These are phyloP conservation scores for Gossypium laxum DNA, from an alignment of 441 rosid species.

Conservation along the genomic window DNA sequence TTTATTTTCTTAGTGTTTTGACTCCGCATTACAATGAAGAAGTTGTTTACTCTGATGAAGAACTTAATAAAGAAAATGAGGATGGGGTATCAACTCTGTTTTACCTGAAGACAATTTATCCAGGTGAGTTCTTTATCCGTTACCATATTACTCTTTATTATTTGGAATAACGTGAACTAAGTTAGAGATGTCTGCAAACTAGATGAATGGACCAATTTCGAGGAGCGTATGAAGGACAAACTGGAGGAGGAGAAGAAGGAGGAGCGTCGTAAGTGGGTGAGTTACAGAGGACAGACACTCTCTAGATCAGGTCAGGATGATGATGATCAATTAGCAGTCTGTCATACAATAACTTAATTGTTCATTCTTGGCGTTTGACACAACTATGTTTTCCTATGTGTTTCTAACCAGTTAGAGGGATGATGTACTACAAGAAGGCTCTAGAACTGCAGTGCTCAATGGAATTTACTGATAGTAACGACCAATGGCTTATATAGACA, in stretches of 20 bases:
- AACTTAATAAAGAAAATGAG: conserved; percentile 75
- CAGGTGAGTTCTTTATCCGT: conserved; percentile 43
- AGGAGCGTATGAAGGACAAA: conserved; percentile 38
- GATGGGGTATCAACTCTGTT: conserved; percentile 80
- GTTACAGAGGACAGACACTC: conserved; percentile 89
- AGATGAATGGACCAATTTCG: conserved; percentile 91
- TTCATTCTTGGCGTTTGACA: not conserved
- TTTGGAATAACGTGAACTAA: conserved; percentile 14
- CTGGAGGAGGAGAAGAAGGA: conserved; percentile 38
- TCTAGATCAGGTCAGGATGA: conserved; percentile 65
- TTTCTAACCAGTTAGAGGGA: conserved; percentile 65
- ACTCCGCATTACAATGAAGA: conserved; percentile 89
- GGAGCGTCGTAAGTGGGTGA: conserved; percentile 64
- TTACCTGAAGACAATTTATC: conserved; percentile 83
- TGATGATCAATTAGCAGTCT: not conserved
- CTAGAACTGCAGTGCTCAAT: conserved; percentile 70
- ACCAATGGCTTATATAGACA: conserved; percentile 28
- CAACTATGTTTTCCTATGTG: conserved; percentile 13
- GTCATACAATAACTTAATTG: not conserved
- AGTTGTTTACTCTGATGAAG: conserved; percentile 78
- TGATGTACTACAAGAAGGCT: conserved; percentile 87
- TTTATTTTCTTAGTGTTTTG: conserved; percentile 52
- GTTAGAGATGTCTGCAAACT: conserved; percentile 18
- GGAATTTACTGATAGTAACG: conserved; percentile 49
- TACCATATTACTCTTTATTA: conserved; percentile 13